A percentile compares a stretch with the other conserved stretches of the same genome.
Conservation (phyloP, 2,329 filamentous ascomycete species). For the Colletotrichum sp. region DNA sequence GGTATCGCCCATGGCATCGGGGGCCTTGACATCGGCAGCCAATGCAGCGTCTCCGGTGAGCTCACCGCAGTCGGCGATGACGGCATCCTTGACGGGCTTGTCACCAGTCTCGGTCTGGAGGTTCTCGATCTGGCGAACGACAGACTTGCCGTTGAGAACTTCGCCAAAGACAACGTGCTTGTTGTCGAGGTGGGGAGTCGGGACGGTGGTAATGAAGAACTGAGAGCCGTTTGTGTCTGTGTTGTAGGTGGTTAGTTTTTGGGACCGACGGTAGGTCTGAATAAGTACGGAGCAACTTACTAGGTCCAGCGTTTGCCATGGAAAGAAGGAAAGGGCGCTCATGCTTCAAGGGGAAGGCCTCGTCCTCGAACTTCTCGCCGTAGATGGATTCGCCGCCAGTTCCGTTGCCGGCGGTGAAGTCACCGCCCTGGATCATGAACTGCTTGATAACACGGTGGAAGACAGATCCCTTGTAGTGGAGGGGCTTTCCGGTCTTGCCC, state of each 20-base stretch:
- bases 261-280: neutral
- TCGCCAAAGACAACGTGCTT: conserved; percentile 99
- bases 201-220: conserved; percentile 96
- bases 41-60: conserved; percentile 74
- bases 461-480: conserved; percentile 90
- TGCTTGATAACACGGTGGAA: conserved; percentile 98
- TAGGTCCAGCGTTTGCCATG: conserved; percentile 97
- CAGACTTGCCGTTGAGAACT: conserved; percentile 89
- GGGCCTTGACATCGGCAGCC: conserved; percentile 68
- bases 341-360: conserved; percentile 93
- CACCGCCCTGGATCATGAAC: conserved; percentile 98
- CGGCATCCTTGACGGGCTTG: conserved; percentile 76
- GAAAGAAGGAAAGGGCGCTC: conserved; percentile 91
- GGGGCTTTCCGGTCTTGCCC: conserved; percentile 80
- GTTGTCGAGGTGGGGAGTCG: conserved; percentile 91
- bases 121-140: conserved; percentile 91
- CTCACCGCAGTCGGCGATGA: conserved; percentile 85
- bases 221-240: conserved; percentile 92
- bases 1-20: conserved; percentile 84
- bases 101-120: conserved; percentile 75
- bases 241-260: conserved; percentile 1
- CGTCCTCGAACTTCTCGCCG: conserved; percentile 94
- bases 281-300: conserved; percentile 48
- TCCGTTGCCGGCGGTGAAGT: conserved; percentile 93
- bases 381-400: conserved; percentile 98